A percentile compares a stretch with the other conserved stretches of the same genome.
These are phyloP conservation scores for Clitopilus hobsonii DNA, from an alignment of 768 basidiomycete species.

Conservation along the genomic window DNA sequence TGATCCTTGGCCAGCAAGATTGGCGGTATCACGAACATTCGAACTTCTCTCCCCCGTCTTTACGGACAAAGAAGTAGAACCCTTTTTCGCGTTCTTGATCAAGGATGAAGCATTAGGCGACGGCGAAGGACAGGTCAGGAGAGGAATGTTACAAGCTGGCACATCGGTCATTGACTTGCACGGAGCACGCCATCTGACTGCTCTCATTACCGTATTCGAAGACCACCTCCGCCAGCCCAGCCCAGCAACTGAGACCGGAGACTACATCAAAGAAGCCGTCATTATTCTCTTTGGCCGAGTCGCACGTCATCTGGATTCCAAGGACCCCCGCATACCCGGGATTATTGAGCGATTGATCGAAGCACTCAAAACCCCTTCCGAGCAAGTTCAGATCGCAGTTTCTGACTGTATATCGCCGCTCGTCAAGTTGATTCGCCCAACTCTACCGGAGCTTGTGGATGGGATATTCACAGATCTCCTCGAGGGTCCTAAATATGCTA, in stretches of 20 bases:
- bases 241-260: conserved; percentile 66
- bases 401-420: conserved; percentile 92
- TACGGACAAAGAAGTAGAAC: conserved; percentile 51
- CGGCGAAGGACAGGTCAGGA: conserved; percentile 72
- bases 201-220: conserved; percentile 82
- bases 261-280: conserved; percentile 91
- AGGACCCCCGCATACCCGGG: conserved; percentile 70
- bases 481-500: conserved; percentile 80
- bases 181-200: conserved; percentile 66
- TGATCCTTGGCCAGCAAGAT: conserved; percentile 85
- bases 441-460: conserved; percentile 64
- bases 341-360: conserved; percentile 86
- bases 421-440: conserved; percentile 62
- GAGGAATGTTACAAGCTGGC: conserved; percentile 84
- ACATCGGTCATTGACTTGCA: conserved; percentile 78
- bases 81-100: conserved; percentile 84
- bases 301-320: conserved; percentile 78
- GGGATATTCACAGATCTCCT: conserved; percentile 74
- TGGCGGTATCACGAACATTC: conserved; percentile 69
- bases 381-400: conserved; percentile 95
- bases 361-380: conserved; percentile 89
- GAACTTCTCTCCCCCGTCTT: conserved; percentile 64
- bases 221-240: conserved; percentile 53
- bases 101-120: conserved; percentile 87
- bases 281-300: conserved; percentile 93